Evolutionary conservation across 2,329 filamentous ascomycete species (phyloP).

Genomic region (Diaporthe vaccinii): DNA sequence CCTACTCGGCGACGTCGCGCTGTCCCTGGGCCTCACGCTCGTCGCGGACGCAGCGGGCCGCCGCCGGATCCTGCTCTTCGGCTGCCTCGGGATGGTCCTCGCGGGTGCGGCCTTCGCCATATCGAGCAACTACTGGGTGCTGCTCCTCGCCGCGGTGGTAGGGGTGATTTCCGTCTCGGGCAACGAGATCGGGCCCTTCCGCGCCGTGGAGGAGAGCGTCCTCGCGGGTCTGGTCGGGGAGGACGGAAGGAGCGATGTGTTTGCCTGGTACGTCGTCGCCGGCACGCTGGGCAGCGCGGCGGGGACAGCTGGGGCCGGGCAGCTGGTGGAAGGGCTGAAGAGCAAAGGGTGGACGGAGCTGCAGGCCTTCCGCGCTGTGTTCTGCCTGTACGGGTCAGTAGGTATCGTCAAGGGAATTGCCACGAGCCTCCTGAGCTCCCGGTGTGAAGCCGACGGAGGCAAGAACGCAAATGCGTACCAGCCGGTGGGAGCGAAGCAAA

Average conservation of each 20-base stretch:
- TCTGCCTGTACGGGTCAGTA: conserved; percentile 68
- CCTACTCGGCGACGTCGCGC: conserved; percentile 68
- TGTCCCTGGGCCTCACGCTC: conserved; percentile 71
- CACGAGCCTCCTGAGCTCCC: conserved; percentile 59
- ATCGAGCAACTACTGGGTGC: conserved; percentile 67
- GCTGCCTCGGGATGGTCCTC: conserved; percentile 67
- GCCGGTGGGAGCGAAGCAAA: conserved; percentile 46
- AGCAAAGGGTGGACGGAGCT: conserved; percentile 58
- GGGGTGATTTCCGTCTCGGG: conserved; percentile 74
- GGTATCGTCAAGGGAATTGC: conserved; percentile 70
- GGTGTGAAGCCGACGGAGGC: conserved; percentile 30
- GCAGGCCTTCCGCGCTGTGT: conserved; percentile 67
- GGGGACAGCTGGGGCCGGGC: conserved; percentile 71
- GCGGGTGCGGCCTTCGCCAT: conserved; percentile 70
- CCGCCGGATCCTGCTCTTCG: conserved; percentile 64
- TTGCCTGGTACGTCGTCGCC: conserved; percentile 72
- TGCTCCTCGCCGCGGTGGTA: conserved; percentile 69
- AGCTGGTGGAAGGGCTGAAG: conserved; percentile 67
- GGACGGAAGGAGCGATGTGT: conserved; percentile 65
- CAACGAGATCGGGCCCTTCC: conserved; percentile 74
- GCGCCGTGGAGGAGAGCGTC: conserved; percentile 72
- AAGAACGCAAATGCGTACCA: conserved; percentile 55
- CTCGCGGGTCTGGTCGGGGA: conserved; percentile 67
- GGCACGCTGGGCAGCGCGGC: conserved; percentile 72
- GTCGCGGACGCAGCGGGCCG: conserved; percentile 71